Conservation (phyloP, 441 rosid genomes). For the Brassica balearica region DNA sequence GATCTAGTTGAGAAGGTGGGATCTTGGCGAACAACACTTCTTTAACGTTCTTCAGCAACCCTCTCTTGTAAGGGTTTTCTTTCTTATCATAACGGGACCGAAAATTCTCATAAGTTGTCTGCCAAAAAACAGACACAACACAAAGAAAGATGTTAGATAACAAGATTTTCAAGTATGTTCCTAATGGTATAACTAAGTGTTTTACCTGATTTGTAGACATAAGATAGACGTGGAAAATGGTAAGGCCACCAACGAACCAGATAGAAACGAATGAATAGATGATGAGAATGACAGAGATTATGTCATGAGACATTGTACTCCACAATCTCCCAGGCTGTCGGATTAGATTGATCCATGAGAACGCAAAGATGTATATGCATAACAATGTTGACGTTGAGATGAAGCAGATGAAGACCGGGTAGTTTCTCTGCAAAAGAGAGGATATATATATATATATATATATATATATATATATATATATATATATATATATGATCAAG, state of each 20-base stretch:
- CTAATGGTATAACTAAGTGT: background rate
- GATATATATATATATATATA: constrained; percentile 21
- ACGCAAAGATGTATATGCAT: constrained; percentile 81
- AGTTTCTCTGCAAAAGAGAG: constrained; percentile 76
- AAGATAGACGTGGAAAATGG: constrained; percentile 84
- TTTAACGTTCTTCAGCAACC: too few species aligned
- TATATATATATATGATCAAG: constrained; percentile 22
- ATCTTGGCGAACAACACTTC: too few species aligned
- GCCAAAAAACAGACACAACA: constrained; percentile 16
- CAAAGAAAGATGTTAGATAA: background rate
- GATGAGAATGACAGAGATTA: constrained; percentile 72
- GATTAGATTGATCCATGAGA: constrained; percentile 89
- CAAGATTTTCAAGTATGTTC: constrained; percentile 1
- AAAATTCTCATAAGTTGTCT: too few species aligned
- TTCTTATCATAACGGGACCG: too few species aligned
- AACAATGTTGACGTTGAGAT: constrained; percentile 74
- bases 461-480: constrained; percentile 16
- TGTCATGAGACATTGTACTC: constrained; percentile 40
- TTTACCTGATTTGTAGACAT: constrained; percentile 92
- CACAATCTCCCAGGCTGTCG: constrained; percentile 61
- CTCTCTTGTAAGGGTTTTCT: too few species aligned
- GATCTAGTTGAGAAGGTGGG: too few species aligned
- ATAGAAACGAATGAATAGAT: constrained; percentile 70
- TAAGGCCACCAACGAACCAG: constrained; percentile 97
- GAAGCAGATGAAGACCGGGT: constrained; percentile 92